These are phyloP conservation scores for Wickerhamomyces sp. DNA, from an alignment of 1,139 yeast species.

Conservation along the genomic window DNA sequence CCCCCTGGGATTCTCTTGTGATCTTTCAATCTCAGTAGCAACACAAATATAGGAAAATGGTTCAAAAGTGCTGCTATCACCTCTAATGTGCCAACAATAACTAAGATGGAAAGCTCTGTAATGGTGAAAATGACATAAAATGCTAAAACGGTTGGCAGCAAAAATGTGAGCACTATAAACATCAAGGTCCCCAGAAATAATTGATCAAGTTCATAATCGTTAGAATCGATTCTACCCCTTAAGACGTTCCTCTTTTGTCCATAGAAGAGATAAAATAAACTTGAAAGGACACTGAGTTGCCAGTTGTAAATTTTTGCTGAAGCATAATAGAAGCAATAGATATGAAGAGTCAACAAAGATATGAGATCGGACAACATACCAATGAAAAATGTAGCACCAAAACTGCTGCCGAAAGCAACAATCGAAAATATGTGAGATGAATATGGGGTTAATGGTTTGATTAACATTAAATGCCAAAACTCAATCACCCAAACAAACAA, in stretches of 20 bases:
- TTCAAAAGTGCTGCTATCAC: conserved; percentile 62
- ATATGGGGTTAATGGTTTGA: conserved; percentile 28
- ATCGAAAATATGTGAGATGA: conserved; percentile 29
- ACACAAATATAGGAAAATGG: conserved; percentile 82
- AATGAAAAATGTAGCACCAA: conserved; percentile 67
- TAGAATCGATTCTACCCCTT: conserved; percentile 83
- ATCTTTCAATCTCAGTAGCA: conserved; percentile 75
- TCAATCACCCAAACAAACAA: conserved; percentile 80
- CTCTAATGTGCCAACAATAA: conserved; percentile 52
- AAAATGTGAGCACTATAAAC: conserved; percentile 72
- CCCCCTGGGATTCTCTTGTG: conserved; percentile 92
- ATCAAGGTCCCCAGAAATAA: conserved; percentile 81
- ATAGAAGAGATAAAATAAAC: conserved; percentile 79
- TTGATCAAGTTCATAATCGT: conserved; percentile 80
- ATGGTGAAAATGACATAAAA: conserved; percentile 75
- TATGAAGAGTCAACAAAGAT: conserved; percentile 62
- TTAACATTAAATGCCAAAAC: conserved; percentile 48
- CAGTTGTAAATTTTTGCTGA: conserved; percentile 75
- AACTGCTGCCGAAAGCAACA: conserved; percentile 41
- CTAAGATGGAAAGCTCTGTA: conserved; percentile 49
- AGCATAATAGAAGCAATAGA: conserved; percentile 72
- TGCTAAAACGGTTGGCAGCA: conserved; percentile 84
- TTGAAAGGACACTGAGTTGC: conserved; percentile 63
- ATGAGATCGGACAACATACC: conserved; percentile 64
- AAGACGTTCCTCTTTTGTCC: conserved; percentile 86